phyloP scores from a whole-genome alignment of 2,329 filamentous ascomycete species.

The Sporothrix globosa region DNA sequence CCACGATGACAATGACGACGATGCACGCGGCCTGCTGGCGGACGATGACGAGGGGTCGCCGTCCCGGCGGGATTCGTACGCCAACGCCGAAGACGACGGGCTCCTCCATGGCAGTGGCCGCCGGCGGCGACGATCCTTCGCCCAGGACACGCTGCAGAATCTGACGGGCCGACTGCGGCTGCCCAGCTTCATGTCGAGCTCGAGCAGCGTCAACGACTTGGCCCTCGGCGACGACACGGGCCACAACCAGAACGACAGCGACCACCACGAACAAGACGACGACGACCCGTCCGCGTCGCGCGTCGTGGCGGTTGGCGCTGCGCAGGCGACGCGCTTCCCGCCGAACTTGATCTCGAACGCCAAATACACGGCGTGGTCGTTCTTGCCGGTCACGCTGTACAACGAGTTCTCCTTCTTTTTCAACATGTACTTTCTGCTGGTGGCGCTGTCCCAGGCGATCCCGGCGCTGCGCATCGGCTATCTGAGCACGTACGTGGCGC shows the following conservation, averaged over 20 bases:
- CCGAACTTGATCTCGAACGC: slow-evolving; percentile 93
- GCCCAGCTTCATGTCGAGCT: slow-evolving; percentile 66
- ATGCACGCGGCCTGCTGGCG: slow-evolving; percentile 33
- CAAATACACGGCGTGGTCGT: slow-evolving; percentile 94
- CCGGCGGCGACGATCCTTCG: slow-evolving; percentile 46
- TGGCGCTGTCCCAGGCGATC: slow-evolving; percentile 91
- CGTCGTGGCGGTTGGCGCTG: slow-evolving; percentile 72
- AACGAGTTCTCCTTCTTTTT: slow-evolving; percentile 99
- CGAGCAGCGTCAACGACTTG: slow-evolving; percentile 35
- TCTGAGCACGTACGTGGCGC: slow-evolving; percentile 90
- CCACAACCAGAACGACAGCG: slow-evolving; percentile 48
- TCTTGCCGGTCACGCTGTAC: slow-evolving; percentile 90
- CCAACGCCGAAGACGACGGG: slow-evolving; percentile 68
- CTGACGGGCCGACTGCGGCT: slow-evolving; percentile 60
- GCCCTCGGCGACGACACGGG: slow-evolving; percentile 38
- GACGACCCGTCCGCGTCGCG: slow-evolving; percentile 72
- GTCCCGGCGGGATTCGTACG: slow-evolving; percentile 60
- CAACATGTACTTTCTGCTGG: slow-evolving; percentile 97
- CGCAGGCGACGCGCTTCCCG: slow-evolving; percentile 76
- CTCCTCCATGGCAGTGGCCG: slow-evolving; percentile 55
- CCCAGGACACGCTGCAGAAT: slow-evolving; percentile 49
- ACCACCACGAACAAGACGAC: slow-evolving; percentile 48
- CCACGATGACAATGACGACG: slow-evolving; percentile 64
- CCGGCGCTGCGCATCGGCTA: slow-evolving; percentile 90
- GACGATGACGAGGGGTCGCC: slow-evolving; percentile 47